Conservation (phyloP, 2,329 filamentous ascomycete genomes). For the Diaporthe sp. region DNA sequence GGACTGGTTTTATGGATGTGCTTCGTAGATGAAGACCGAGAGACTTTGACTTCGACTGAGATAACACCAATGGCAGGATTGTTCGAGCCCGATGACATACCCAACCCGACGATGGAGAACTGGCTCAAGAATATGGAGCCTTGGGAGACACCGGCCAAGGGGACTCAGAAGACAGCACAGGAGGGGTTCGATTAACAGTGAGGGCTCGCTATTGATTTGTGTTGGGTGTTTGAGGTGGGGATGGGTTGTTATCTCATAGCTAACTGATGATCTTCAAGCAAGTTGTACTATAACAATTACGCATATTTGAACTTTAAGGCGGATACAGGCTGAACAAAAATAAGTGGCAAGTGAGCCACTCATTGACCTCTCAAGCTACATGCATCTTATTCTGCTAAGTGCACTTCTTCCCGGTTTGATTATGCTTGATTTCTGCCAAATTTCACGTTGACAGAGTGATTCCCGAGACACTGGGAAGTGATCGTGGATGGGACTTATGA, state of each 20-base stretch:
- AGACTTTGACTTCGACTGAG: not conserved
- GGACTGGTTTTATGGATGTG: not conserved
- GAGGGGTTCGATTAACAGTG: not conserved
- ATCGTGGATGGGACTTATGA: not conserved
- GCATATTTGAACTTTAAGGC: too few relatives aligned
- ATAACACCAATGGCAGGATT: not conserved
- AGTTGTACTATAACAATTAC: too few relatives aligned
- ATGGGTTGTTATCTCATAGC: too few relatives aligned
- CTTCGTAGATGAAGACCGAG: not conserved
- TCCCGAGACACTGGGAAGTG: too few relatives aligned
- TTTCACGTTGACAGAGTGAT: not conserved
- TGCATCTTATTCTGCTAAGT: not conserved
- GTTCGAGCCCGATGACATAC: slow-evolving; percentile 1
- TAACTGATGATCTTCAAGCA: too few relatives aligned
- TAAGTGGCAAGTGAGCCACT: too few relatives aligned
- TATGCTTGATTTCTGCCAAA: not conserved
- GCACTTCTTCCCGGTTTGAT: too few relatives aligned
- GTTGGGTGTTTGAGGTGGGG: not conserved
- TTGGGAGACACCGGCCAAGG: slow-evolving; percentile 3
- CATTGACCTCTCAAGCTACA: too few relatives aligned
- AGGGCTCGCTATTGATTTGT: too few relatives aligned
- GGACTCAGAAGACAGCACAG: slow-evolving; percentile 11
- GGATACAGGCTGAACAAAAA: too few relatives aligned
- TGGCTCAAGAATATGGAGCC: slow-evolving; percentile 18
- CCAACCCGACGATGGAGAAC: slow-evolving; percentile 10